Conservation (phyloP, 345 rosid genomes). For the Eucalyptus viminalis region DNA sequence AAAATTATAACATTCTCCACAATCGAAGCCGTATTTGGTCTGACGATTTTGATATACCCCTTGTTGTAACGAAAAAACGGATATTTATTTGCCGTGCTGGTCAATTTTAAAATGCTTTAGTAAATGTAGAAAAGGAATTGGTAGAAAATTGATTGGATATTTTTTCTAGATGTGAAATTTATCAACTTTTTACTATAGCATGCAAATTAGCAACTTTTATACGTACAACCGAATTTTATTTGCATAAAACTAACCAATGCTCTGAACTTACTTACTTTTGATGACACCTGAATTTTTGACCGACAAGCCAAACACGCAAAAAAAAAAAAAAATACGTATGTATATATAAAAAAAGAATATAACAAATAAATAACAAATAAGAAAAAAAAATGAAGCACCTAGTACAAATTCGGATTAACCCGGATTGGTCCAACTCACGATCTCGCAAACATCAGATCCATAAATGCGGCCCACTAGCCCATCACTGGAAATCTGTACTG, state of each 20-base stretch:
- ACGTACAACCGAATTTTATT: background rate
- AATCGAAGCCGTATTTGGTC: background rate
- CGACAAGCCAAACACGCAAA: background rate
- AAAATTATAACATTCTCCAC: background rate
- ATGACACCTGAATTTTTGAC: background rate
- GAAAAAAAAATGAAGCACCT: background rate
- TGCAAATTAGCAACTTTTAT: background rate
- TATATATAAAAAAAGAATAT: background rate
- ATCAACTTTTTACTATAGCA: background rate
- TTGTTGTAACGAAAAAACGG: background rate
- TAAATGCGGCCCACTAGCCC: background rate
- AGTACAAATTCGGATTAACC: background rate
- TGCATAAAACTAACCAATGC: background rate
- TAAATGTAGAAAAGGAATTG: background rate
- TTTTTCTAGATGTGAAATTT: background rate
- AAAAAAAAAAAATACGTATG: background rate
- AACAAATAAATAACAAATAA: background rate
- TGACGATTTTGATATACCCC: background rate
- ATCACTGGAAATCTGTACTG: background rate
- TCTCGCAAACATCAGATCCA: background rate
- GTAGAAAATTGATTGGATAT: rapidly evolving
- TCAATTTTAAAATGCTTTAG: background rate
- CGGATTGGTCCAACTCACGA: background rate
- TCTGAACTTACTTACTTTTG: background rate
- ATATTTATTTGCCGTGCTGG: background rate